phyloP scores from a whole-genome alignment of 148 eudicot species.

The Cornus suecica region DNA sequence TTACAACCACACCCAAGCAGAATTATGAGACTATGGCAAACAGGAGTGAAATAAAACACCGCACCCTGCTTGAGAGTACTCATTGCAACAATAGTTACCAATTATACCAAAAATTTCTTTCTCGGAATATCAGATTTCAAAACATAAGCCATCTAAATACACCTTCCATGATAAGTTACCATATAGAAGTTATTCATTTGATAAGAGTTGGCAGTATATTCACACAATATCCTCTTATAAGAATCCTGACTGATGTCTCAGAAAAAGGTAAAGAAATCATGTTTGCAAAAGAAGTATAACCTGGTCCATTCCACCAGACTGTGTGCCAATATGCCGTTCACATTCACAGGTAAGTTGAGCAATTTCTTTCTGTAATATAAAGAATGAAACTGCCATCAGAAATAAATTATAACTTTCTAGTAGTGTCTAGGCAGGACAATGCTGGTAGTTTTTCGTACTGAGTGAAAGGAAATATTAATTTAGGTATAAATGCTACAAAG shows the following conservation, averaged over 20 bases:
- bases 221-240: background rate
- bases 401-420: background rate
- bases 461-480: background rate
- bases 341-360: slow-evolving; percentile 96
- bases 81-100: background rate
- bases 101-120: background rate
- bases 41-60: too few species aligned
- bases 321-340: slow-evolving; percentile 93
- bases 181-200: background rate
- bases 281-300: slow-evolving; percentile 25
- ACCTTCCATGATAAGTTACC: background rate
- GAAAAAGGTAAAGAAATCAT: background rate
- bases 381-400: slow-evolving; percentile 6
- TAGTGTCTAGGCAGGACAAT: background rate
- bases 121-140: background rate
- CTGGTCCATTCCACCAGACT: slow-evolving; percentile 99
- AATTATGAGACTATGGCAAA: background rate
- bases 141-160: background rate
- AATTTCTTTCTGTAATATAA: slow-evolving; percentile 75
- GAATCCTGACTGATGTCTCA: background rate
- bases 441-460: background rate
- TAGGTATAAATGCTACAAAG: background rate
- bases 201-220: background rate
- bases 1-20: too few species aligned
- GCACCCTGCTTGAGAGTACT: background rate